A percentile compares a stretch with the other conserved stretches of the same genome.
These are phyloP conservation scores for Spinacia oleracea DNA, from an alignment of 179 eudicot species.

Conservation along the genomic window DNA sequence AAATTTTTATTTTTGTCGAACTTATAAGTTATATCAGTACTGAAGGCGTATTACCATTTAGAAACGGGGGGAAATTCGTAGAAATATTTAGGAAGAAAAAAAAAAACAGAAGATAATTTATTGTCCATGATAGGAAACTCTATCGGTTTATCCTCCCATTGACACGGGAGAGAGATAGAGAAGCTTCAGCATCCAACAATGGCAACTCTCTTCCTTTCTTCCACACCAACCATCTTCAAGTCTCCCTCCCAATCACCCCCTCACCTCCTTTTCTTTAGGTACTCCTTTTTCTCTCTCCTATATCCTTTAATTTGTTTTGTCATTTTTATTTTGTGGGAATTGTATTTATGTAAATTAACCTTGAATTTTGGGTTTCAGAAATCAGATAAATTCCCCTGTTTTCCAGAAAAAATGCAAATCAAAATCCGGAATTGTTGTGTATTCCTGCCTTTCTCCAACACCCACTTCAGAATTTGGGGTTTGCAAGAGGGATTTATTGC, in stretches of 20 bases:
- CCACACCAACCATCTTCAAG: constrained; percentile 34
- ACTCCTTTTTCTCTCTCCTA: constrained; percentile 9
- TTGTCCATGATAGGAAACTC: not conserved
- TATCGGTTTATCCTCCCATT: constrained; percentile 23
- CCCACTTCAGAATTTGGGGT: constrained; percentile 46
- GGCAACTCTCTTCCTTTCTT: constrained; percentile 50
- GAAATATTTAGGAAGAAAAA: too few species aligned
- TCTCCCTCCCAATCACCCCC: constrained; percentile 27
- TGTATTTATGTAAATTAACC: not conserved
- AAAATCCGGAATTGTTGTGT: constrained; percentile 29
- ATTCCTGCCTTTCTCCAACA: constrained; percentile 30
- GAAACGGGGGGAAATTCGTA: too few species aligned
- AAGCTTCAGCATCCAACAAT: constrained; percentile 20
- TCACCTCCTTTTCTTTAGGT: constrained; percentile 33
- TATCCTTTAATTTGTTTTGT: not conserved
- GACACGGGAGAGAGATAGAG: constrained; percentile 21
- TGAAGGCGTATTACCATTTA: too few species aligned
- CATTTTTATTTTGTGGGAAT: not conserved
- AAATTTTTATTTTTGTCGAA: too few species aligned
- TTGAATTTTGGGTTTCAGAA: constrained; percentile 33
- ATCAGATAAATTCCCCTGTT: constrained; percentile 4
- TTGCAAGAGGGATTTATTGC: constrained; percentile 68
- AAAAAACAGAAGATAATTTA: too few species aligned
- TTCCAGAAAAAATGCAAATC: constrained; percentile 40
- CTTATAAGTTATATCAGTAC: too few species aligned